phyloP scores from a whole-genome alignment of 371 early-diverging fungal species.

The Amoeboaphelidium protococcarum region DNA sequence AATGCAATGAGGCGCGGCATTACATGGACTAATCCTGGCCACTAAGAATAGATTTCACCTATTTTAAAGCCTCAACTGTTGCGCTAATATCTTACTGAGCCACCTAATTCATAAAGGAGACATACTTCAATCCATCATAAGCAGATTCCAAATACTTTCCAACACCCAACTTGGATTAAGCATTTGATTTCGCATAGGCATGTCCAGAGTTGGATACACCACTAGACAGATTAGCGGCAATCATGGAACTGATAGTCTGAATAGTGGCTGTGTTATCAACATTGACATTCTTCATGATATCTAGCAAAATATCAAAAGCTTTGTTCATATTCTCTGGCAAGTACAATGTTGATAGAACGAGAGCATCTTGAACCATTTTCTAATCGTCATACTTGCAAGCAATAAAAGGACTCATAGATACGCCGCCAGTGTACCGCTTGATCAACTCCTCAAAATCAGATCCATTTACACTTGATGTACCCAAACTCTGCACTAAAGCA shows the following conservation, averaged over 20 bases:
- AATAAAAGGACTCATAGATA: conserved; percentile 27
- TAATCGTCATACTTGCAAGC: not conserved
- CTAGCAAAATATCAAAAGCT: conserved; percentile 40
- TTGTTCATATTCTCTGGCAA: conserved; percentile 40
- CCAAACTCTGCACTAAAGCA: conserved; percentile 12
- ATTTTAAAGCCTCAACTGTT: too few relatives aligned
- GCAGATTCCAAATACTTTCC: conserved; percentile 17
- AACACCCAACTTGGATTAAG: conserved; percentile 14
- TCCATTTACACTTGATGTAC: conserved; percentile 41
- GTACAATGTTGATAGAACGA: conserved; percentile 15
- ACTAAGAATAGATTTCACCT: too few relatives aligned
- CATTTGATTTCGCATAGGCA: conserved; percentile 36
- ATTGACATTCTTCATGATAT: too few relatives aligned
- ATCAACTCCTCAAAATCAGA: conserved; percentile 67
- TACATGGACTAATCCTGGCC: too few relatives aligned
- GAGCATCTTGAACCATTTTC: not conserved
- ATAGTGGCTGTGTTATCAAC: too few relatives aligned
- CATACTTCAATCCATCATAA: conserved; percentile 46
- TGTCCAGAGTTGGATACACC: conserved; percentile 64
- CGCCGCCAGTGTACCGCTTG: conserved; percentile 56
- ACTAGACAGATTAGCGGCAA: conserved; percentile 38
- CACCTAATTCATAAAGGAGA: conserved; percentile 42
- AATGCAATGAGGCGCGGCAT: too few relatives aligned
- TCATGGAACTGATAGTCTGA: too few relatives aligned
- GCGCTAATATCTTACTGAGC: too few relatives aligned